Conservation (phyloP, 2,329 filamentous ascomycete species). For the Claviceps cyperi region DNA sequence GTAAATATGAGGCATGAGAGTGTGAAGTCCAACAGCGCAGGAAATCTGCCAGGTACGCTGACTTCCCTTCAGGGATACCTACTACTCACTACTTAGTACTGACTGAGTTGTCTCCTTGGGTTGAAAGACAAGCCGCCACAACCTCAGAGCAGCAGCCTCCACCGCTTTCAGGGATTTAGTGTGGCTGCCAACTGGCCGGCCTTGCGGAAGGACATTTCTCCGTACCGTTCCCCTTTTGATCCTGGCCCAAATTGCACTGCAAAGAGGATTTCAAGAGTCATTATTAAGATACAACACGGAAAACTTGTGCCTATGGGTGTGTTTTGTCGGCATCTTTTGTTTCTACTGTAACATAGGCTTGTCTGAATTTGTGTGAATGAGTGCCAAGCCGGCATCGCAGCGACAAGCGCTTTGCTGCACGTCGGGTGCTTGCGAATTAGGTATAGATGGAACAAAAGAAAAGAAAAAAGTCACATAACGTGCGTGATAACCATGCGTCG, state of each 20-base stretch:
- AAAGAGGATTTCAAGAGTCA: too few species aligned
- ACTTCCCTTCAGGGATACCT: constrained; percentile 5
- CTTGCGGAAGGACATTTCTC: neutral
- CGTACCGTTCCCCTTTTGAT: neutral
- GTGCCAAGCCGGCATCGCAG: neutral
- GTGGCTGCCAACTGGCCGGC: neutral
- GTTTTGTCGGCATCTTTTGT: neutral
- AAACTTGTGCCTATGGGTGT: neutral
- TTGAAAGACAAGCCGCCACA: neutral
- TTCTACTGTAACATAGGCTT: neutral
- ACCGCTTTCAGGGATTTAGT: neutral
- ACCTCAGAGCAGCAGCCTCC: neutral
- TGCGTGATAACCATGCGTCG: too few species aligned
- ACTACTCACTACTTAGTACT: too few species aligned
- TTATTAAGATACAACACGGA: neutral
- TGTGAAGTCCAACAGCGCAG: constrained; percentile 5
- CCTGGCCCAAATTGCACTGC: too few species aligned
- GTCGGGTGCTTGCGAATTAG: neutral
- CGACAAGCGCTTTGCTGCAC: neutral
- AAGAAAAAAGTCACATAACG: neutral
- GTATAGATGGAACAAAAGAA: neutral
- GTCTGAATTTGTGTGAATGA: neutral
- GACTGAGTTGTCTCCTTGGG: constrained; percentile 1
- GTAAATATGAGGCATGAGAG: constrained; percentile 3
- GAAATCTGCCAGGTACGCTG: too few species aligned